Conservation (phyloP, 176 grass and related monocot species). For the Oryza meridionalis region DNA sequence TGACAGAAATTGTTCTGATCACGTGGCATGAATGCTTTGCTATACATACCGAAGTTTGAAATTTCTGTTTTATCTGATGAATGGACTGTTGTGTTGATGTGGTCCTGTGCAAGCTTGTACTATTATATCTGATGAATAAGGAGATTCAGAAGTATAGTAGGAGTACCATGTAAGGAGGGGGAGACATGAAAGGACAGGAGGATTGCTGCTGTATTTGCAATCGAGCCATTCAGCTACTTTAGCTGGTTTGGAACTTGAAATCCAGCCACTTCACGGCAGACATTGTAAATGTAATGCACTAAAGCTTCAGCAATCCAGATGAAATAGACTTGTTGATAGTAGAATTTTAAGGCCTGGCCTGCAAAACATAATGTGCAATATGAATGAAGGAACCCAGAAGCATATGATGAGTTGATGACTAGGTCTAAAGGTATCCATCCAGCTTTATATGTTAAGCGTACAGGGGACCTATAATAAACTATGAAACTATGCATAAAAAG, state of each 20-base stretch:
- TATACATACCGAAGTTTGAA: not conserved
- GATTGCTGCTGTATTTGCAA: too few species aligned
- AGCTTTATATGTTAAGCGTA: too few species aligned
- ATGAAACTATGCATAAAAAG: too few species aligned
- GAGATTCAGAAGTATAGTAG: too few species aligned
- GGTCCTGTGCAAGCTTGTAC: not conserved
- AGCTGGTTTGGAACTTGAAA: not conserved
- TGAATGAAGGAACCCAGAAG: constrained; percentile 5
- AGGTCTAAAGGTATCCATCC: too few species aligned
- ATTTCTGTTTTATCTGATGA: not conserved
- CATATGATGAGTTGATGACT: not conserved
- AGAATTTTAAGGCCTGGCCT: constrained; percentile 65
- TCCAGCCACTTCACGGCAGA: not conserved
- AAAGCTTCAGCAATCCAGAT: not conserved
- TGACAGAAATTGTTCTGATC: too few species aligned
- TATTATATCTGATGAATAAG: not conserved
- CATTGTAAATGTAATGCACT: not conserved
- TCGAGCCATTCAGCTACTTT: not conserved
- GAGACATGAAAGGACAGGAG: too few species aligned
- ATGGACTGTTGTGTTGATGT: not conserved
- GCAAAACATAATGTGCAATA: constrained; percentile 20
- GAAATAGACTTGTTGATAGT: not conserved
- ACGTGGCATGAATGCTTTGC: not conserved
- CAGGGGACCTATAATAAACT: not conserved
- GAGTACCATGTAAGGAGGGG: too few species aligned